phyloP scores from a whole-genome alignment of 2,329 filamentous ascomycete genomes.

The Colletotrichum lindemuthianum region DNA sequence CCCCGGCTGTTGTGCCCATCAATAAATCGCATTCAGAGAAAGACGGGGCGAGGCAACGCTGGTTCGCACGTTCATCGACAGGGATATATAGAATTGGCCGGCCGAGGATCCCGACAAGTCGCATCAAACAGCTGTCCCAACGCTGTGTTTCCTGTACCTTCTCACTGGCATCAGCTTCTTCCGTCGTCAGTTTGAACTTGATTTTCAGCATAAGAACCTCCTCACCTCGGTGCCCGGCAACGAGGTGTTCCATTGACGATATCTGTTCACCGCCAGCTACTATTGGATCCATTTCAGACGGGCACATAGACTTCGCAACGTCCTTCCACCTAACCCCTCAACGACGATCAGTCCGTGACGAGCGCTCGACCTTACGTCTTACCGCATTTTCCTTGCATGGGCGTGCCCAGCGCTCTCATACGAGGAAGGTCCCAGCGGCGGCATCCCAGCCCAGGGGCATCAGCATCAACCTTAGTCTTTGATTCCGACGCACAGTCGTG shows the following conservation, averaged over 20 bases:
- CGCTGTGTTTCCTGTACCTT: background rate
- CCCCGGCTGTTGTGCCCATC: constrained; percentile 2
- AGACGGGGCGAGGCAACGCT: background rate
- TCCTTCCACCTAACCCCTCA: constrained; percentile 1
- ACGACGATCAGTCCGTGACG: constrained; percentile 13
- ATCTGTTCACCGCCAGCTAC: background rate
- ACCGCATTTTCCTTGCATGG: constrained; percentile 32
- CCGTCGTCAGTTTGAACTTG: background rate
- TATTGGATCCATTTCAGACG: constrained; percentile 7
- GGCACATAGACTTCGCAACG: constrained; percentile 4
- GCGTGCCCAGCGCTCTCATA: constrained; percentile 17
- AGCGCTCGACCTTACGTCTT: constrained; percentile 9
- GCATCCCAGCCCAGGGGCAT: constrained; percentile 26
- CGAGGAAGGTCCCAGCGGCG: constrained; percentile 31
- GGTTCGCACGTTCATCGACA: constrained; percentile 3
- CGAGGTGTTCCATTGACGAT: background rate
- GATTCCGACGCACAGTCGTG: constrained; percentile 20
- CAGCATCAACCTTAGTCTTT: constrained; percentile 26
- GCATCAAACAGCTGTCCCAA: background rate
- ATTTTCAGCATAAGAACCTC: background rate
- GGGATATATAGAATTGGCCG: constrained; percentile 17
- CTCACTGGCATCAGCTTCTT: background rate
- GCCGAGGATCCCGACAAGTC: constrained; percentile 30
- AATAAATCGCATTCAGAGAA: background rate
- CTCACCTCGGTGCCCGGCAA: too few species aligned